Percentiles rank a stretch among this genome's conserved stretches.
Conservation (phyloP, 768 basidiomycete species). For the Boletus rufocinnamomeus region DNA sequence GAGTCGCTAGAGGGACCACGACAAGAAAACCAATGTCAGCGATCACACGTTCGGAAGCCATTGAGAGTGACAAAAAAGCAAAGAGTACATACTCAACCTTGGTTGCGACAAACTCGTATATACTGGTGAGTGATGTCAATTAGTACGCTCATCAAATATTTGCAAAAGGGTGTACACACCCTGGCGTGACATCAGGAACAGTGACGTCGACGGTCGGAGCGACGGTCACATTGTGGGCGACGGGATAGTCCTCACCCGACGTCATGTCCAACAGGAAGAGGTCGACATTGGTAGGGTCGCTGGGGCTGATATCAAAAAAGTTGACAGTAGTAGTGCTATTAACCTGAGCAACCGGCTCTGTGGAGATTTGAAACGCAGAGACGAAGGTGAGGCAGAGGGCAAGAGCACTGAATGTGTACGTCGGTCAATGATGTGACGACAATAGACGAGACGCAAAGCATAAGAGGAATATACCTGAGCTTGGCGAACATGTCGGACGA, state of each 20-base stretch:
- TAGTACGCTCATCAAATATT: neutral
- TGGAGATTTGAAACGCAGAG: neutral
- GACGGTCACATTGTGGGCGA: neutral
- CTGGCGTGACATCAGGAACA: neutral
- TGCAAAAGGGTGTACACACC: neutral
- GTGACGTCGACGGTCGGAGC: rapidly evolving
- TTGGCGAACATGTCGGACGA: too few species aligned
- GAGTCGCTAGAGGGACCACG: neutral
- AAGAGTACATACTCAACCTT: neutral
- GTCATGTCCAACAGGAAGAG: neutral
- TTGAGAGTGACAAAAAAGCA: neutral
- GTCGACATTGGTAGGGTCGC: neutral
- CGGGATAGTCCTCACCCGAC: neutral
- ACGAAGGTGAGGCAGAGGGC: neutral
- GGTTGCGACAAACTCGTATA: neutral
- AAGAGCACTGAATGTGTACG: neutral
- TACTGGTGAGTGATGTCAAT: neutral
- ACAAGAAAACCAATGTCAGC: neutral
- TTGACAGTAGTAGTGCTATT: too few species aligned
- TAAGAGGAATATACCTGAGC: neutral
- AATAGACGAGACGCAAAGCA: neutral
- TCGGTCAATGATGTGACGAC: neutral
- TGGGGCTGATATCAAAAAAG: rapidly evolving
- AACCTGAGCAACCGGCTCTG: too few species aligned
- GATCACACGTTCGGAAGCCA: neutral